Evolutionary conservation across 148 eudicot genomes (phyloP).

Genomic region (Camellia granthamiana): DNA sequence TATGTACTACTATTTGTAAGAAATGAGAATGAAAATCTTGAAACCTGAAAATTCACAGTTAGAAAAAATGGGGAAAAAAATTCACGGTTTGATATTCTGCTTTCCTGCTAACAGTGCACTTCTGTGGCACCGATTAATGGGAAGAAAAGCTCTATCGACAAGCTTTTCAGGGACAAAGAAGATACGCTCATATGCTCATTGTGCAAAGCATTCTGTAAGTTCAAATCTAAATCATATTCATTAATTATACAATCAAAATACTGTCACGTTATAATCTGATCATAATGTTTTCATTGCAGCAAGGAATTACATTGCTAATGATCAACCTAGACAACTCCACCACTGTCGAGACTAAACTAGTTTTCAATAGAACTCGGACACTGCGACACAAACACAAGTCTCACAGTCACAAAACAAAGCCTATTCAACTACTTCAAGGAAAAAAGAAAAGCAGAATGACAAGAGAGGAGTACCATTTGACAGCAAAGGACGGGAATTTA

Average conservation of each 20-base stretch:
- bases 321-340: constrained; percentile 63
- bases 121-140: constrained; percentile 91
- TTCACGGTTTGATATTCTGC: neutral
- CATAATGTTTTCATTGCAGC: constrained; percentile 31
- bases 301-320: constrained; percentile 56
- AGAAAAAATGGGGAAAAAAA: too few species aligned
- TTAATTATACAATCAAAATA: neutral
- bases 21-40: too few species aligned
- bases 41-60: too few species aligned
- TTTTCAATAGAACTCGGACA: constrained; percentile 30
- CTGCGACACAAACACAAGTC: constrained; percentile 33
- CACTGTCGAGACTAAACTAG: constrained; percentile 35
- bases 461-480: constrained; percentile 78
- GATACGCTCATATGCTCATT: constrained; percentile 80
- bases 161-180: constrained; percentile 55
- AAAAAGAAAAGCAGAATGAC: constrained; percentile 16
- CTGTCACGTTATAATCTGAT: too few species aligned
- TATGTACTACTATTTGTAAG: too few species aligned
- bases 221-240: neutral
- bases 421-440: neutral
- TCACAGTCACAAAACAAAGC: constrained; percentile 8
- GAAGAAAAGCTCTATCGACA: constrained; percentile 61
- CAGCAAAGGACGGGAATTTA: constrained; percentile 63
- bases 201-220: constrained; percentile 81
- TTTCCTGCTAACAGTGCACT: constrained; percentile 62